Evolutionary conservation across 2,329 filamentous ascomycete genomes (phyloP).

Genomic region (Epicoccum sorghinum): DNA sequence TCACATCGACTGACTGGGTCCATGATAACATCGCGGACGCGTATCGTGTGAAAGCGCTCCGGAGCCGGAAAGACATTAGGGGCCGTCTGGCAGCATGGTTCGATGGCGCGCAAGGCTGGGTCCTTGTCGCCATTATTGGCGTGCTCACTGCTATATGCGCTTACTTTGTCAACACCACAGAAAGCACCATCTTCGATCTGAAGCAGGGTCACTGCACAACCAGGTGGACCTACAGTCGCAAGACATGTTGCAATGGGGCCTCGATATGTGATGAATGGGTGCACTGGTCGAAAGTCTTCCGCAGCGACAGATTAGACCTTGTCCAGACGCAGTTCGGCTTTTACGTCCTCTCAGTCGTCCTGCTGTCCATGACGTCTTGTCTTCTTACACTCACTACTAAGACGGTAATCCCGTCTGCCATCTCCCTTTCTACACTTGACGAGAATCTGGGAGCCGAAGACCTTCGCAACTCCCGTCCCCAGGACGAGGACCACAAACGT

Average conservation of each 20-base stretch:
- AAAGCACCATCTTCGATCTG: slow-evolving; percentile 83
- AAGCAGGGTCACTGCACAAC: slow-evolving; percentile 85
- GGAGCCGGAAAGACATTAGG: slow-evolving; percentile 80
- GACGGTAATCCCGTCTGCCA: slow-evolving; percentile 87
- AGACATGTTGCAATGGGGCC: slow-evolving; percentile 65
- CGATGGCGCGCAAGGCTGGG: slow-evolving; percentile 92
- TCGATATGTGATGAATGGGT: slow-evolving; percentile 65
- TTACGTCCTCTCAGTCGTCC: slow-evolving; percentile 74
- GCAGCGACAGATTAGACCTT: slow-evolving; percentile 55
- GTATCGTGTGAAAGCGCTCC: slow-evolving; percentile 82
- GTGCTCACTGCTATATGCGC: slow-evolving; percentile 83
- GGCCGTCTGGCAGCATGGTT: slow-evolving; percentile 79
- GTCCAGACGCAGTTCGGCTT: slow-evolving; percentile 77
- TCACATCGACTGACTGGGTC: slow-evolving; percentile 97
- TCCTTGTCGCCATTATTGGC: slow-evolving; percentile 88
- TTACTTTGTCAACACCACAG: slow-evolving; percentile 87
- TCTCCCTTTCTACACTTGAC: slow-evolving; percentile 85
- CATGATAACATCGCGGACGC: slow-evolving; percentile 96
- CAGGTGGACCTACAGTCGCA: slow-evolving; percentile 75
- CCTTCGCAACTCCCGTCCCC: slow-evolving; percentile 46
- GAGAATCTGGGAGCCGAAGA: slow-evolving; percentile 80
- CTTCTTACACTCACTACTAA: slow-evolving; percentile 86
- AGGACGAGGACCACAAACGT: slow-evolving; percentile 51
- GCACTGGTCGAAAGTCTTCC: slow-evolving; percentile 67
- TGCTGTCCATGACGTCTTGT: slow-evolving; percentile 74